Conservation (phyloP, 805 yeast species). For the Candida golubevii region DNA sequence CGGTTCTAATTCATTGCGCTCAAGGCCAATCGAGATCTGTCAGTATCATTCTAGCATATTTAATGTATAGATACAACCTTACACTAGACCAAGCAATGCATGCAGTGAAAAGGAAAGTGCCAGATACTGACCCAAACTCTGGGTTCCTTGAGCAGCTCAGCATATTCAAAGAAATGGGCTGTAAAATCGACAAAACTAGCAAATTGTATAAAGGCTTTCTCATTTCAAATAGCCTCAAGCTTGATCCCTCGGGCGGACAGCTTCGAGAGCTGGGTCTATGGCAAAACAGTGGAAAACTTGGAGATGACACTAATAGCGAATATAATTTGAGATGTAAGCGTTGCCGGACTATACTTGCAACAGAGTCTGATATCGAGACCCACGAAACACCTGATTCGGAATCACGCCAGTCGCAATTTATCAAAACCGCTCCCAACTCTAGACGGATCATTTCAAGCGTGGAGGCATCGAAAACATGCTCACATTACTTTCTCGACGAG, state of each 20-base stretch:
- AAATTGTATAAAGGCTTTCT: constrained; percentile 25
- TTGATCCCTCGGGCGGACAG: constrained; percentile 13
- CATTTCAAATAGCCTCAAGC: constrained; percentile 20
- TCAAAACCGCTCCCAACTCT: constrained; percentile 59
- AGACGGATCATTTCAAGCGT: constrained; percentile 55
- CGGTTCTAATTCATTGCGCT: constrained; percentile 49
- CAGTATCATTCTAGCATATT: constrained; percentile 41
- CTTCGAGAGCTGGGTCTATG: constrained; percentile 11
- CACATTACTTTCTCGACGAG: constrained; percentile 75
- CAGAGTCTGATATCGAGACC: constrained; percentile 52
- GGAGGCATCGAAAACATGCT: constrained; percentile 60
- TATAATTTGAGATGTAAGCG: constrained; percentile 64
- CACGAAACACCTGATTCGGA: constrained; percentile 66
- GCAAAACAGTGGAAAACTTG: constrained; percentile 1
- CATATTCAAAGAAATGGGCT: constrained; percentile 46
- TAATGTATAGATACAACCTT: constrained; percentile 53
- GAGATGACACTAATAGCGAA: not conserved
- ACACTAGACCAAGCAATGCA: constrained; percentile 59
- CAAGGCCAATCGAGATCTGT: constrained; percentile 52
- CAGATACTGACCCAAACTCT: constrained; percentile 63
- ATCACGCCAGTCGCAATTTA: constrained; percentile 62
- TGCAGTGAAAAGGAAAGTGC: constrained; percentile 66
- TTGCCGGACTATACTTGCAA: constrained; percentile 72
- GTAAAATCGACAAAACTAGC: constrained; percentile 22
- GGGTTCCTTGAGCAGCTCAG: constrained; percentile 70